Evolutionary conservation across 768 basidiomycete genomes (phyloP), one percentile per base, ranked within the genome.

Genomic region (Lactarius deliciosus): DNA sequence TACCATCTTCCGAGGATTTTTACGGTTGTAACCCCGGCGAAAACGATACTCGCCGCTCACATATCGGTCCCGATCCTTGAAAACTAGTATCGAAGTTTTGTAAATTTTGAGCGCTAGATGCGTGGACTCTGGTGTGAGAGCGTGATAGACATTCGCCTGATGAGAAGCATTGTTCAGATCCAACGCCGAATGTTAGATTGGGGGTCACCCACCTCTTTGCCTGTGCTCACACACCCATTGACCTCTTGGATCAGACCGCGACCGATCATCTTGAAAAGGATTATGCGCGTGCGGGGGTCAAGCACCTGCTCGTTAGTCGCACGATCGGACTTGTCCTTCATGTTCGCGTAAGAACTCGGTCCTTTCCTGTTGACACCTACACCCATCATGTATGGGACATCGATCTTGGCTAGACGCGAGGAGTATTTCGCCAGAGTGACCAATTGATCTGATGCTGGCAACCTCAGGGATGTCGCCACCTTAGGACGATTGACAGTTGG

Each of bases 1-100:
- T 22, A 99, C 96, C 96, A 99, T 98, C 79, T 99, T 99, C 32
- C 97, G 86, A 18, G 97, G 96, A 74, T 98, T 99, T 68, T 84
- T 87, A 64, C 89, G 88, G 74, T 81, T 80, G 77, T 94, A 94
- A 30, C 96, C 96, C 64, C 89, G 85, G 57, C 93, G 83, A 80
- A 98, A 98, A n/a, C 97, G 88, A 75, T 91, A 88, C 76, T 98
- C 96, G 60, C 97, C 97, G 0, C 91, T 88, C 47, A 98, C 95
- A 76, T 99, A 99, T 65, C 91, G 90, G 72, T 96, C 93, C n/a
- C 97, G 87, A 70, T 98, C 94, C 76, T 98, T 96, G 83, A 99
- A 99, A 10, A 94, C 83, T 10, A 99, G 86, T 69, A 99, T 98
- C 30, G 95, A 97, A 1, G 97, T 99, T 76, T 98, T 97, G 82